phyloP scores from a whole-genome alignment of 192 early-diverging fungal species.

The Umbelopsis sp. region DNA sequence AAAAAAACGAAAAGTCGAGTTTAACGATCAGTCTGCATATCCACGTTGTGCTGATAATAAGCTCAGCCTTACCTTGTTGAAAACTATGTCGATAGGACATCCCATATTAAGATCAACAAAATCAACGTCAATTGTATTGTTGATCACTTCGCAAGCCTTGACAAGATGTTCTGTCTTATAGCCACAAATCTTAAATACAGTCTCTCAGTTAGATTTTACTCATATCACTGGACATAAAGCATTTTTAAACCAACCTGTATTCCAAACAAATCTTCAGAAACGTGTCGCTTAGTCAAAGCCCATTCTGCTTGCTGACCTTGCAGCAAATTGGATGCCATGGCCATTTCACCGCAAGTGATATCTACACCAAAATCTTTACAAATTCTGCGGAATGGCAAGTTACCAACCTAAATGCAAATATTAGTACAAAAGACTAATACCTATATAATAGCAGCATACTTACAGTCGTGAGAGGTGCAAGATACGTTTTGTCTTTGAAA shows the following conservation, averaged over 20 bases:
- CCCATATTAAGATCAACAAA: constrained; percentile 98
- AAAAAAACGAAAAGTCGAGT: not conserved
- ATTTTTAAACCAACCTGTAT: constrained; percentile 59
- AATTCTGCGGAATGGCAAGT: constrained; percentile 93
- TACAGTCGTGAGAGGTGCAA: constrained; percentile 94
- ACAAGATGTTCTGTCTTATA: constrained; percentile 59
- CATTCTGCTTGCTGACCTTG: constrained; percentile 75
- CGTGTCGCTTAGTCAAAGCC: constrained; percentile 84
- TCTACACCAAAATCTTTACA: constrained; percentile 94
- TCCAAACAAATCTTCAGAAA: constrained; percentile 89
- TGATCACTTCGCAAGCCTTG: constrained; percentile 70
- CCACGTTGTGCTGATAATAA: too few relatives aligned
- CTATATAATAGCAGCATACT: not conserved
- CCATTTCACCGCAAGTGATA: constrained; percentile 98
- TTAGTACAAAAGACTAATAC: not conserved
- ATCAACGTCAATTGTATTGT: constrained; percentile 71
- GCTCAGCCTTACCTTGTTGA: constrained; percentile 47
- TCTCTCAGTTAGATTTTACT: not conserved
- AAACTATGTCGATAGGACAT: constrained; percentile 92
- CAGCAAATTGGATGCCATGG: constrained; percentile 67
- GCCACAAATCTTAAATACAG: constrained; percentile 57
- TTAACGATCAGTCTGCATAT: too few relatives aligned
- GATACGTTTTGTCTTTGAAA: constrained; percentile 87
- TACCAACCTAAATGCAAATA: constrained; percentile 63
- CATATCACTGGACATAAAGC: not conserved